Percentiles rank a stretch among this genome's conserved stretches.
Evolutionary conservation across 2,329 filamentous ascomycete genomes (phyloP).

Genomic region (Fusarium secorum): DNA sequence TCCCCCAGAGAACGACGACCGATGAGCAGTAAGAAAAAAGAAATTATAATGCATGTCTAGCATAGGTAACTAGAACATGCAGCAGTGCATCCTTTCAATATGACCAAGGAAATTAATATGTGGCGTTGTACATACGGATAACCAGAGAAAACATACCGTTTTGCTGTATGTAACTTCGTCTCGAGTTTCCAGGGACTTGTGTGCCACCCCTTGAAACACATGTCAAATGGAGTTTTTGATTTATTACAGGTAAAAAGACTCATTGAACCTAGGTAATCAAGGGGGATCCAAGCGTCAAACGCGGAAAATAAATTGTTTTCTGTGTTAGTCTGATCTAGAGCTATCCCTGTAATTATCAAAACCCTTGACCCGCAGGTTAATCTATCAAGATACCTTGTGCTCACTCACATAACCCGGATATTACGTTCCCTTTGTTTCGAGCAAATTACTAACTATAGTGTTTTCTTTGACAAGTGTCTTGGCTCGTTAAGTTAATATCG

Average conservation of each 20-base stretch:
- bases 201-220: not conserved
- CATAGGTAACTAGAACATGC: not conserved
- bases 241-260: not conserved
- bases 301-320: not conserved
- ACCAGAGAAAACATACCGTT: not conserved
- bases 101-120: not conserved
- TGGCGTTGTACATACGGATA: not conserved
- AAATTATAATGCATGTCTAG: constrained; percentile 23
- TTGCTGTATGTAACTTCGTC: not conserved
- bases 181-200: not conserved
- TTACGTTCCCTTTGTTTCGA: not conserved
- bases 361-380: not conserved
- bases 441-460: not conserved
- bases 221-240: not conserved
- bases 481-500: not conserved
- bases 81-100: not conserved
- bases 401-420: not conserved
- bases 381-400: not conserved
- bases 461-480: not conserved
- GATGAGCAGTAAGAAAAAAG: not conserved
- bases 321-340: not conserved
- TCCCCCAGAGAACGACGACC: not conserved
- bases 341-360: constrained; percentile 1
- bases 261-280: not conserved
- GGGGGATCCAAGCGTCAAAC: not conserved